Conservation (phyloP, 1,284 basidiomycete species). For the Lignosus rhinocerotis region DNA sequence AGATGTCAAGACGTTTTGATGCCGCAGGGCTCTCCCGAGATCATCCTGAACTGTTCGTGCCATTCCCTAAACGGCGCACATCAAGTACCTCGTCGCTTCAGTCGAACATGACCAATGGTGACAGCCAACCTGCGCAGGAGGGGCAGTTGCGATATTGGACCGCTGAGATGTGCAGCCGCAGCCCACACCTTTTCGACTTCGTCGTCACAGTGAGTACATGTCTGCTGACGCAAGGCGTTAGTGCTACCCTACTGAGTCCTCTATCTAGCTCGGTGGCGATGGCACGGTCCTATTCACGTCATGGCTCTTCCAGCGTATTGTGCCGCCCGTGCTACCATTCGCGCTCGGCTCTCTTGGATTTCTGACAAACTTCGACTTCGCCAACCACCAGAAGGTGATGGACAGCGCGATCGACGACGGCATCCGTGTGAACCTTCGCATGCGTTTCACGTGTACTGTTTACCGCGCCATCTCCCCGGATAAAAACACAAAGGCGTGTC, state of each 20-base stretch:
- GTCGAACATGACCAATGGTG: constrained; percentile 43
- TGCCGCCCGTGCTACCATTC: constrained; percentile 96
- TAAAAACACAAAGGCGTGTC: constrained; percentile 60
- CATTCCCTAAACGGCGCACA: constrained; percentile 71
- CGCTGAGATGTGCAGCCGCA: constrained; percentile 90
- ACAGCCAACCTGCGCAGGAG: constrained; percentile 40
- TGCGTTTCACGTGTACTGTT: constrained; percentile 99
- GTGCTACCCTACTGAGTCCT: background rate
- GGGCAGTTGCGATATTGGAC: constrained; percentile 99
- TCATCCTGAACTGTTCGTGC: constrained; percentile 87
- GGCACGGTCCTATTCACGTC: constrained; percentile 99
- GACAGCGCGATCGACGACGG: constrained; percentile 90
- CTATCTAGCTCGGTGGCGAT: constrained; percentile 86
- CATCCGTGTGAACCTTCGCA: constrained; percentile 95
- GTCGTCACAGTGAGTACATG: constrained; percentile 82
- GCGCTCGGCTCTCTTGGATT: constrained; percentile 99
- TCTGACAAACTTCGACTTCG: constrained; percentile 97
- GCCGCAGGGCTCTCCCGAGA: constrained; percentile 85
- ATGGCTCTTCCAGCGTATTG: constrained; percentile 98
- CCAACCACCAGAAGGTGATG: constrained; percentile 85
- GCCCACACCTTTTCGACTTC: constrained; percentile 96
- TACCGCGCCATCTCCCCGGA: constrained; percentile 85
- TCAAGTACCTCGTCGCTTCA: constrained; percentile 65
- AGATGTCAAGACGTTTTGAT: constrained; percentile 91
- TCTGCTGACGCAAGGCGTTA: background rate